Evolutionary conservation across 2,329 filamentous ascomycete genomes (phyloP).

Genomic region (Penicillium concentricum): DNA sequence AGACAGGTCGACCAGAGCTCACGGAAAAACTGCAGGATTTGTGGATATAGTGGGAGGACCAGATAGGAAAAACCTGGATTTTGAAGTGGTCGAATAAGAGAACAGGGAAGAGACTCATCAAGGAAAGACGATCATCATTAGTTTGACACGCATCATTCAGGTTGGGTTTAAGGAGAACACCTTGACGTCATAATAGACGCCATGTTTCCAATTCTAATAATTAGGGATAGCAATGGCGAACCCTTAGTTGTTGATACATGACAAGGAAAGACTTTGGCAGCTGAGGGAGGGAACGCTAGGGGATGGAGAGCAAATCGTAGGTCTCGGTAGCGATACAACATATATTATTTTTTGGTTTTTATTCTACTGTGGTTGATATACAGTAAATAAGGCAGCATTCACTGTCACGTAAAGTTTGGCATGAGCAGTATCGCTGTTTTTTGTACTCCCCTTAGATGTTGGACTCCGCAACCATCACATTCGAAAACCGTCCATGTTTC

Average conservation of each 20-base stretch:
- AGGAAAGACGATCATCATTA: neutral
- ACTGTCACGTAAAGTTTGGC: neutral
- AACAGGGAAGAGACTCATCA: neutral
- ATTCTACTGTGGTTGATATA: neutral
- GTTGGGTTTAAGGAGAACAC: neutral
- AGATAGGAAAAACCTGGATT: neutral
- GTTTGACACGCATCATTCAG: neutral
- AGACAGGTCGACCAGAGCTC: neutral
- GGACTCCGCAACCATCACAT: neutral
- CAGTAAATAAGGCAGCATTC: too few species aligned
- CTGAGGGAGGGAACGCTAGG: too few species aligned
- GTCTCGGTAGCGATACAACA: neutral
- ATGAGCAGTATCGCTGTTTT: neutral
- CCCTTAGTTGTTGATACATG: too few species aligned
- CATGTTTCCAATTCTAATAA: neutral
- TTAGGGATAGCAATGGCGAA: neutral
- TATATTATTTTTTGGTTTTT: neutral
- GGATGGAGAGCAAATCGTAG: neutral
- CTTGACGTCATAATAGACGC: neutral
- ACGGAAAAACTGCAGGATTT: neutral
- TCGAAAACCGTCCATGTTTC: too few species aligned
- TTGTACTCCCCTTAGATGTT: neutral
- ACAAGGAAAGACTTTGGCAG: too few species aligned
- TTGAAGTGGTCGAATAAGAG: neutral
- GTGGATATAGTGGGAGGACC: neutral